Base-by-base conservation (phyloP, 768 basidiomycete genomes). In the Lactarius indigo region DNA sequence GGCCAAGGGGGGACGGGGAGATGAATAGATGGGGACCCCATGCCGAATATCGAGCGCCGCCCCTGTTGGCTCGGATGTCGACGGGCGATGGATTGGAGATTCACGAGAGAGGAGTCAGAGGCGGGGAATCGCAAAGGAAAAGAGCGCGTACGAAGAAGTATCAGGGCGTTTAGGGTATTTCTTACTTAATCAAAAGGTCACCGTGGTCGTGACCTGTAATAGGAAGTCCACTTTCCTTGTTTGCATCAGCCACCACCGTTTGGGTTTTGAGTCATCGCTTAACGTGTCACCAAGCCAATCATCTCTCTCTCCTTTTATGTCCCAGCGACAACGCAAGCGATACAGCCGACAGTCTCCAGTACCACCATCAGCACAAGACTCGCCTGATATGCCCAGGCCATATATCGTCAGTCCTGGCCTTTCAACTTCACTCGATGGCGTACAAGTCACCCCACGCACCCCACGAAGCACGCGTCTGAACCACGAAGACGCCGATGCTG, bases 371-470 rank as follows among this genome's bases (percentile, higher is more conserved):
- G 20, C 44, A 23, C 59, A 52, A 42, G 15, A 50, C 30, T 1
- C 15, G 7, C 10, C 41, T 35, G 37, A 57, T 3, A 62, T 66
- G 61, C 61, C 44, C 3, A 52, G 61, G n/a, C n/a, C 31, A 15
- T 33, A 30, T 60, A 1, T 18, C 5, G 1, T 30, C 31, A 57
- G 13, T 39, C 57, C 64, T 3, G 69, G 54, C 17, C n/a, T 61
- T 23, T 56, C 56, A 2, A 57, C 52, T 10, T 63, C 67, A 15
- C 57, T 69, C n/a, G 52, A 64, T 20, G 61, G 60, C 58, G 54
- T 63, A 31, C 64, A 72, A 17, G 54, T 72, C 50, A 47, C 61
- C 3, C 72, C 69, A 5, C 69, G 66, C 28, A 68, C 69, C 5
- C 68, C 64, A 6, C 58, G 44, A 7, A 35, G 8, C 18, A 2